Conservation (phyloP, 1,284 basidiomycete species). For the Cutaneotrichosporon cutaneum region DNA sequence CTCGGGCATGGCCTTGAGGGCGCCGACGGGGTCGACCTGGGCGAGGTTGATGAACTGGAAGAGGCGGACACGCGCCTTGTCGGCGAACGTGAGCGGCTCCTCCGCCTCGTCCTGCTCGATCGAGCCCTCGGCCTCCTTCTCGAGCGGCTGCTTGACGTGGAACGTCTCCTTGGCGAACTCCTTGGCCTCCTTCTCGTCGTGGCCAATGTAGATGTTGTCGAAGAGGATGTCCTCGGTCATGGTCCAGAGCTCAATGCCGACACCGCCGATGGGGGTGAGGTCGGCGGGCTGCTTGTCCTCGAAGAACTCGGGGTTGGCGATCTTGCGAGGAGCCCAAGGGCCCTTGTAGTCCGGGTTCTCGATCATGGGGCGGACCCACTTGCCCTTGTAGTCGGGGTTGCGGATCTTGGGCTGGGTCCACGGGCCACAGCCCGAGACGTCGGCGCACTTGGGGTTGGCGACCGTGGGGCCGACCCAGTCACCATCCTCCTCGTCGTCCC, state of each 20-base stretch:
- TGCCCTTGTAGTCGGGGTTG: slow-evolving; percentile 93
- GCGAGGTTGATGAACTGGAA: slow-evolving; percentile 50
- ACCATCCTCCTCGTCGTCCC: slow-evolving; percentile 98
- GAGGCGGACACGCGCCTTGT: slow-evolving; percentile 47
- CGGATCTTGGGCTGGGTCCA: slow-evolving; percentile 84
- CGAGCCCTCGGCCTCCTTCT: slow-evolving; percentile 53
- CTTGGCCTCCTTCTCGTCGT: slow-evolving; percentile 79
- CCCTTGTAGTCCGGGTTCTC: slow-evolving; percentile 98
- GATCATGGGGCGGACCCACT: slow-evolving; percentile 90
- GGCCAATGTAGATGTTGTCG: slow-evolving; percentile 89
- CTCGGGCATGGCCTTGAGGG: slow-evolving; percentile 79
- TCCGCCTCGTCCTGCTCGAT: slow-evolving; percentile 58
- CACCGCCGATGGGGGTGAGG: slow-evolving; percentile 83
- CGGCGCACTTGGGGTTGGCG: slow-evolving; percentile 83
- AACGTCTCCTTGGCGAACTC: slow-evolving; percentile 78
- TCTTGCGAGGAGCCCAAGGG: slow-evolving; percentile 87
- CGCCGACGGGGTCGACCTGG: slow-evolving; percentile 55
- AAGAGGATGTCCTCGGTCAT: slow-evolving; percentile 96
- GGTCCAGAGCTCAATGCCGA: slow-evolving; percentile 97
- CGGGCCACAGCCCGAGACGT: slow-evolving; percentile 88
- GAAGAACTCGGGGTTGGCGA: slow-evolving; percentile 88
- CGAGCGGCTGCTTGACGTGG: slow-evolving; percentile 65
- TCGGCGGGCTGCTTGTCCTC: slow-evolving; percentile 84
- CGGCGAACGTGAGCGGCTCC: slow-evolving; percentile 31
- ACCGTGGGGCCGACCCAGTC: slow-evolving; percentile 93